These are phyloP conservation scores for Globisporangium solare DNA, from an alignment of 352 stramenopile species.

Conservation along the genomic window DNA sequence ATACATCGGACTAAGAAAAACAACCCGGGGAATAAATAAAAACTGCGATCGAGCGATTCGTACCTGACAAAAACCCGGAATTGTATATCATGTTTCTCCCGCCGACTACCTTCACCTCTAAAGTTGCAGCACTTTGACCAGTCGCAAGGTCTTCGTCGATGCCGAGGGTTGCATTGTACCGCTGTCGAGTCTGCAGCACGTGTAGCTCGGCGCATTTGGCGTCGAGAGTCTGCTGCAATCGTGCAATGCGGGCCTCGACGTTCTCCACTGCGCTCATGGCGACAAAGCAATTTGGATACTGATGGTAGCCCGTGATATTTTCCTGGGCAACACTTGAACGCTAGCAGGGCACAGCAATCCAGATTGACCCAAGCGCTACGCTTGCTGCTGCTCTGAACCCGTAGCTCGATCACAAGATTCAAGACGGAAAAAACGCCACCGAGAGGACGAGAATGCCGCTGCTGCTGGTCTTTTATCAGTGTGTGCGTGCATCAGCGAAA, in stretches of 20 bases:
- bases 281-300: no score
- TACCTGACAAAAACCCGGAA: slow-evolving; percentile 37
- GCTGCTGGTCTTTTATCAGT: no score
- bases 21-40: background rate
- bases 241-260: slow-evolving; percentile 48
- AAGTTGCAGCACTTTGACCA: slow-evolving; percentile 32
- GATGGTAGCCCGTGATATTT: no score
- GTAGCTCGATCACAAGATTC: no score
- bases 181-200: slow-evolving; percentile 35
- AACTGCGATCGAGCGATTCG: background rate
- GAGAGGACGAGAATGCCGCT: no score
- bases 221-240: slow-evolving; percentile 42
- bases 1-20: background rate
- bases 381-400: no score
- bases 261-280: slow-evolving; percentile 66
- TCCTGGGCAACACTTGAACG: no score
- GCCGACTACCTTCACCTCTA: slow-evolving; percentile 39
- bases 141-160: slow-evolving; percentile 48
- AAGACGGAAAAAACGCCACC: no score
- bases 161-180: slow-evolving; percentile 39
- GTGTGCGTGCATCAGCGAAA: slow-evolving; percentile 1
- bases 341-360: no score
- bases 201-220: slow-evolving; percentile 39
- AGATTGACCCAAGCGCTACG: no score
- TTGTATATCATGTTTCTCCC: slow-evolving; percentile 45